These are phyloP conservation scores for Geotrichum carabidarum DNA, from an alignment of 1,139 yeast species.

Conservation along the genomic window DNA sequence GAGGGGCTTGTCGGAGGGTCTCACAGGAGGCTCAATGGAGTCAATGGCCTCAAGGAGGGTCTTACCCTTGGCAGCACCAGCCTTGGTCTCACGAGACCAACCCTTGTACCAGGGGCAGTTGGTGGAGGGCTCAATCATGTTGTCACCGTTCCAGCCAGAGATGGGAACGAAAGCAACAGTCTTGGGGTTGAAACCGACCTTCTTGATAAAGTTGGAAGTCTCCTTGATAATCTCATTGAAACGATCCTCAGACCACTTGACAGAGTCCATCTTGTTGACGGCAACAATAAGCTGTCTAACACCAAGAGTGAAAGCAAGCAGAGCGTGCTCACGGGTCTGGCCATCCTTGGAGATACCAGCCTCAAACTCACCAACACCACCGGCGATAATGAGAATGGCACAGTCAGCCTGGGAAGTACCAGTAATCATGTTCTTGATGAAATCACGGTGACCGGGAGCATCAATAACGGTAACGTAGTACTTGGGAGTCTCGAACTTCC, in stretches of 20 bases:
- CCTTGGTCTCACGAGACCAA: conserved; percentile 81
- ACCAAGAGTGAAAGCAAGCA: conserved; percentile 86
- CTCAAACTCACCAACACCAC: conserved; percentile 92
- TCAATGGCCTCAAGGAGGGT: conserved; percentile 84
- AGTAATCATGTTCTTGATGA: conserved; percentile 92
- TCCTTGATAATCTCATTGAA: conserved; percentile 79
- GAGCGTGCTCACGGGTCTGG: conserved; percentile 92
- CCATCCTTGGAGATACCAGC: conserved; percentile 93
- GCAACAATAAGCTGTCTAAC: conserved; percentile 85
- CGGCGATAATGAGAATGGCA: conserved; percentile 85
- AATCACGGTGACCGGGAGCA: conserved; percentile 97
- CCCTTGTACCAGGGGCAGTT: conserved; percentile 94
- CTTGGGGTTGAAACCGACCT: conserved; percentile 92
- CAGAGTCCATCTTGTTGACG: conserved; percentile 91
- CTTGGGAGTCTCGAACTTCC: conserved; percentile 96
- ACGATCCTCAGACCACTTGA: conserved; percentile 77
- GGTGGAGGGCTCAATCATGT: conserved; percentile 78
- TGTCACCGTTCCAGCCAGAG: conserved; percentile 94
- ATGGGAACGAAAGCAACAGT: conserved; percentile 87
- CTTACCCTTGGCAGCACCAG: conserved; percentile 74
- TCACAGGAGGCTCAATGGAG: conserved; percentile 76
- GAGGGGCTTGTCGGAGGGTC: conserved; percentile 87
- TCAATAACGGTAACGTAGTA: conserved; percentile 89
- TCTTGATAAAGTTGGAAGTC: conserved; percentile 83
- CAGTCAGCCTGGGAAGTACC: conserved; percentile 95